phyloP scores from a whole-genome alignment of 768 basidiomycete genomes.

The Panus rudis region DNA sequence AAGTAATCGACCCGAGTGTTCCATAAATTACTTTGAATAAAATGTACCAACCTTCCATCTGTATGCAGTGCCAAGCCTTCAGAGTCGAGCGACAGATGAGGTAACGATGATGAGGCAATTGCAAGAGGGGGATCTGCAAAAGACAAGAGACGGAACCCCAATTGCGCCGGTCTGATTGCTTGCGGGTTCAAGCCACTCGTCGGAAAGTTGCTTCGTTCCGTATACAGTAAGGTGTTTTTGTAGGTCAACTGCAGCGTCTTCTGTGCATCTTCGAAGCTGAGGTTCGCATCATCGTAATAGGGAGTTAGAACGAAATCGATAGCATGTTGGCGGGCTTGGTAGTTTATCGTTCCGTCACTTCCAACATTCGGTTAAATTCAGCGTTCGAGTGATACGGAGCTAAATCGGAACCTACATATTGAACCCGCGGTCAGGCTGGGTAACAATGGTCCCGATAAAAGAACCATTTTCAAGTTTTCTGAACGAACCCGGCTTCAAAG shows the following conservation, averaged over 20 bases:
- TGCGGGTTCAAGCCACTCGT: slow-evolving; percentile 54
- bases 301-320: slow-evolving; percentile 53
- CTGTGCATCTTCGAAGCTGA: slow-evolving; percentile 43
- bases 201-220: slow-evolving; percentile 36
- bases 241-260: slow-evolving; percentile 47
- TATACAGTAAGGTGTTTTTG: slow-evolving; percentile 39
- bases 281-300: slow-evolving; percentile 38
- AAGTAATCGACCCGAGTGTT: neutral
- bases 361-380: neutral
- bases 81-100: slow-evolving; percentile 46
- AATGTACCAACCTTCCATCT: slow-evolving; percentile 46
- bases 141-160: slow-evolving; percentile 23
- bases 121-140: slow-evolving; percentile 40
- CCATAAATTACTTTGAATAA: neutral
- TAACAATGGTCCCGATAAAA: slow-evolving; percentile 44
- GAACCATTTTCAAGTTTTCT: slow-evolving; percentile 25
- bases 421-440: slow-evolving; percentile 54
- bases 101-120: slow-evolving; percentile 37
- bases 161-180: slow-evolving; percentile 35
- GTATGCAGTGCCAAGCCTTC: slow-evolving; percentile 52
- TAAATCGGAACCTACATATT: slow-evolving; percentile 40
- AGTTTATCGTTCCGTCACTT: slow-evolving; percentile 50
- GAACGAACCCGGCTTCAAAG: slow-evolving; percentile 46
- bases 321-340: slow-evolving; percentile 56
- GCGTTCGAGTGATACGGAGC: neutral